Evolutionary conservation across 2,329 filamentous ascomycete species (phyloP), one percentile per base, ranked within the genome.

Genomic region (Orbilia quercus): DNA sequence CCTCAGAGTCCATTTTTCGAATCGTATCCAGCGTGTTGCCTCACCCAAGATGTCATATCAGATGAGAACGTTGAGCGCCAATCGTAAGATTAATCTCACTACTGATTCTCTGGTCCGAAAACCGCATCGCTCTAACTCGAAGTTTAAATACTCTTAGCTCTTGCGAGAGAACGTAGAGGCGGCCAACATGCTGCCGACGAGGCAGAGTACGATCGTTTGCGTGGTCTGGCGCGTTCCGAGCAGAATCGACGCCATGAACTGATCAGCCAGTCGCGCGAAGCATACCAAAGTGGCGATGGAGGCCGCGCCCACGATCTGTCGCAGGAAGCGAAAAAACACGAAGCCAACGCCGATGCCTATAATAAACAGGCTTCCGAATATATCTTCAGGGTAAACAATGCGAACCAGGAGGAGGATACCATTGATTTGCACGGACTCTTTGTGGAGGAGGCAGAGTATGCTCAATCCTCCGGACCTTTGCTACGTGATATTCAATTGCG

Each of bases 371-470:
- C 95, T 0, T 91, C 91, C 71, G 91, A 97, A 70, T 96, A 87
- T 81, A 98, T 98, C 80, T 97, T 99, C 84, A 89, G 92, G 42
- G 92, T 94, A 82, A 97, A 97, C 84, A 98, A 98, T 80, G 89
- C 91, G 18, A 81, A 84, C 1, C 91, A 88, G 16, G 85, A 87
- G 14, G 84, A 84, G 42, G 94, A 98, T 81, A 92, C 90, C 7
- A 93, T 99, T 77, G 95, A 99, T 82, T 84, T 99, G 51, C 95
- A 99, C 81, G 95, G 95, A 1, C 90, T 96, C 79, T 97, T 90
- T 78, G 93, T 96, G 70, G 91, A 96, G 80, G 95, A 98, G 83
- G 95, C 95, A 3, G 92, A 96, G 83, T 73, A 40, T 5, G 69
- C 57, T 36, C 42, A 22, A 16, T 25, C 9, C 28, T 31, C 28